Conservation (phyloP, 164 flowering plant genomes). For the Umbellularia californica region DNA sequence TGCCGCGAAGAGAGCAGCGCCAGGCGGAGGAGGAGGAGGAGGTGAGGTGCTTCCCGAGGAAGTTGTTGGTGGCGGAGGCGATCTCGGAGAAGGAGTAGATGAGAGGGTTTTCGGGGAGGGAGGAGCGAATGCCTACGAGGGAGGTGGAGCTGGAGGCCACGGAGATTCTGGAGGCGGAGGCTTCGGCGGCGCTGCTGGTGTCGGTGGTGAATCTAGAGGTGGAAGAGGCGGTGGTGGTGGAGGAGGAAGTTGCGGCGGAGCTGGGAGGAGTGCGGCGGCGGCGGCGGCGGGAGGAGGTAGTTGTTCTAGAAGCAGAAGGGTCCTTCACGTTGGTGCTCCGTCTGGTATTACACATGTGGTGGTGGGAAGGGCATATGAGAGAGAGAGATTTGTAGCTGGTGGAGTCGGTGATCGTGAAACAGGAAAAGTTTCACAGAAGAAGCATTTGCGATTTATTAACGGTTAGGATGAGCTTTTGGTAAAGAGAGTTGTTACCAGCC, state of each 20-base stretch:
- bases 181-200: background rate
- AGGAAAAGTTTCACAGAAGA: no score
- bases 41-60: slow-evolving; percentile 30
- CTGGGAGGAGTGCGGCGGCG: background rate
- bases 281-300: background rate
- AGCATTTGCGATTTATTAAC: no score
- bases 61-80: slow-evolving; percentile 44
- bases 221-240: background rate
- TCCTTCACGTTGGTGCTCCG: background rate
- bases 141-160: slow-evolving; percentile 23
- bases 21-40: slow-evolving; percentile 59
- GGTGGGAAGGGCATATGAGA: background rate
- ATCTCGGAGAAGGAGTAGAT: slow-evolving; percentile 49
- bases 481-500: no score
- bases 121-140: slow-evolving; percentile 24
- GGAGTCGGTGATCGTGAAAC: no score
- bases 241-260: background rate
- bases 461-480: no score
- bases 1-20: slow-evolving; percentile 53
- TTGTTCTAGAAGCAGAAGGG: no score
- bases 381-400: no score
- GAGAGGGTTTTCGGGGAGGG: slow-evolving; percentile 37
- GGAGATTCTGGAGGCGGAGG: slow-evolving; percentile 9
- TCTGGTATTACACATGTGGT: slow-evolving; percentile 1
- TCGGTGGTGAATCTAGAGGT: background rate